phyloP scores from a whole-genome alignment of 306 rosid genomes.

The Leucaena leucocephala region DNA sequence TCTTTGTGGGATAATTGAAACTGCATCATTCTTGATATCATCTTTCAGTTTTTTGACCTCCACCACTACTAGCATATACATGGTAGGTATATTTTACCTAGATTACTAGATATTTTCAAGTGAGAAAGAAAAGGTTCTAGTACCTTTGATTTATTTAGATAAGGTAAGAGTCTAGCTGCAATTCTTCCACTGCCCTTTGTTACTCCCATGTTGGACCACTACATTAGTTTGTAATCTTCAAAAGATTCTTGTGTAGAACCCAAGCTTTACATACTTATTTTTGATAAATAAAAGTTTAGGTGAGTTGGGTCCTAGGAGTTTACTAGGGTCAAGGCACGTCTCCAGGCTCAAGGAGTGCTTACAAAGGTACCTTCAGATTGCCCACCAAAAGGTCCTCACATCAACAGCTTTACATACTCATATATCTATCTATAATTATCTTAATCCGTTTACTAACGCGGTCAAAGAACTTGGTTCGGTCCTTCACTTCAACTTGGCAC shows the following conservation, averaged over 20 bases:
- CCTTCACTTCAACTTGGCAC: conserved; percentile 8
- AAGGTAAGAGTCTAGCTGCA: conserved; percentile 1
- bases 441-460: background rate
- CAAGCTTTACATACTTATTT: background rate
- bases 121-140: background rate
- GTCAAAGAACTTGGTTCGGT: background rate
- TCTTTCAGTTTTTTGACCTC: background rate
- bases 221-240: background rate
- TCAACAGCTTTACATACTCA: background rate
- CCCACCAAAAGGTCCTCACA: too few species aligned
- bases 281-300: too few species aligned
- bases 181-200: conserved; percentile 19
- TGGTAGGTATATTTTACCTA: conserved; percentile 17
- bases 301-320: too few species aligned
- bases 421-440: background rate
- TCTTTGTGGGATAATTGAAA: background rate
- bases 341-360: too few species aligned
- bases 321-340: too few species aligned
- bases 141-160: background rate
- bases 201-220: background rate
- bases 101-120: background rate
- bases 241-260: background rate
- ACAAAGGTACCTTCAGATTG: too few species aligned
- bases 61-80: background rate
- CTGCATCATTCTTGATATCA: background rate